Percentiles rank a stretch among this genome's conserved stretches.
Conservation (phyloP, 805 yeast genomes). For the Nakazawaea siamensis region DNA sequence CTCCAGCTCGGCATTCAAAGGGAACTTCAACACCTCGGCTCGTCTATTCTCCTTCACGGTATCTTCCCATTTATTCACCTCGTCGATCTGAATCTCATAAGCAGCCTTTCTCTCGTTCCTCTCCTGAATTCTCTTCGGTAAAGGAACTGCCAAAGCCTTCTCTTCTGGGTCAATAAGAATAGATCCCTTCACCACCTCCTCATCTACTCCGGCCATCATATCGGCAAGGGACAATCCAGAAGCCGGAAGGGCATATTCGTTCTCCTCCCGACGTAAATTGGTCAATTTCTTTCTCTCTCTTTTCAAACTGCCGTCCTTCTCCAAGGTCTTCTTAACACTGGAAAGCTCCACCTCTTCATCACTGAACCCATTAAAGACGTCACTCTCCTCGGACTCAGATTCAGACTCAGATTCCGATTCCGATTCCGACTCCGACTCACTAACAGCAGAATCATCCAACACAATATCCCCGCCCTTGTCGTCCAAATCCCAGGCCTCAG, state of each 20-base stretch:
- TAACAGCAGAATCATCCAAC: slow-evolving; percentile 18
- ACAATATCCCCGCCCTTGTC: slow-evolving; percentile 35
- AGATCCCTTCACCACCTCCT: slow-evolving; percentile 41
- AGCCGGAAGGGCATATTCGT: slow-evolving; percentile 62
- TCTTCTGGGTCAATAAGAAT: slow-evolving; percentile 31
- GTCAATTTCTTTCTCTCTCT: slow-evolving; percentile 37
- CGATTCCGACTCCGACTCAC: slow-evolving; percentile 11
- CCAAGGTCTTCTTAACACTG: slow-evolving; percentile 34
- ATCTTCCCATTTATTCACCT: slow-evolving; percentile 84
- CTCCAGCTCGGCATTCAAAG: slow-evolving; percentile 36
- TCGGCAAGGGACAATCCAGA: slow-evolving; percentile 59
- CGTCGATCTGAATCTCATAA: slow-evolving; percentile 78
- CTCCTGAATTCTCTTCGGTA: slow-evolving; percentile 79
- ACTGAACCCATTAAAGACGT: slow-evolving; percentile 18
- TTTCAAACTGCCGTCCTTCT: slow-evolving; percentile 27
- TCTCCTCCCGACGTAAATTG: slow-evolving; percentile 49
- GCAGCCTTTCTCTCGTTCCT: slow-evolving; percentile 86
- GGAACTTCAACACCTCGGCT: slow-evolving; percentile 80
- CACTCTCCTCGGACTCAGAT: slow-evolving; percentile 18
- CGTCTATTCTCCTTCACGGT: slow-evolving; percentile 69
- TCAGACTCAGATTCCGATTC: slow-evolving; percentile 19
- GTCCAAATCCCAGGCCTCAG: slow-evolving; percentile 88
- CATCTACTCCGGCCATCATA: slow-evolving; percentile 62
- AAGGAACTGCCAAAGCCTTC: slow-evolving; percentile 64
- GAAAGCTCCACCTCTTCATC: slow-evolving; percentile 43